A percentile compares a stretch with the other conserved stretches of the same genome.
Evolutionary conservation across 352 stramenopile species (phyloP).

Genomic region (Phytophthora capsici): DNA sequence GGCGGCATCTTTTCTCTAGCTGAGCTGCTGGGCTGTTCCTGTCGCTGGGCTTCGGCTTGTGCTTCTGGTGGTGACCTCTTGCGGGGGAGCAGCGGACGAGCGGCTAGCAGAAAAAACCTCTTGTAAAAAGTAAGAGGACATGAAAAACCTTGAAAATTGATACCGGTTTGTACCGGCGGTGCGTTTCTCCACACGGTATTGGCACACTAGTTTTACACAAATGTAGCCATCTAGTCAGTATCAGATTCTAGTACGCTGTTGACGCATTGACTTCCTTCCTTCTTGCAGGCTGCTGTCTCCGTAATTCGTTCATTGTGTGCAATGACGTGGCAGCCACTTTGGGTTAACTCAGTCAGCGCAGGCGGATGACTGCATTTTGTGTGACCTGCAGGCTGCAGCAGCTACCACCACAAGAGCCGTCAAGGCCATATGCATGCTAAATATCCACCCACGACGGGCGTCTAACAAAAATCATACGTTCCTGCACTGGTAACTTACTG

Average conservation of each 20-base stretch:
- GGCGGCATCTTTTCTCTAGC: constrained; percentile 46
- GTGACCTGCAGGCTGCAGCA: background rate
- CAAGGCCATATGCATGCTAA: background rate
- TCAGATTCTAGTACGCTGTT: background rate
- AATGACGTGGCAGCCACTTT: constrained; percentile 12
- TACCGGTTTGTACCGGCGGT: constrained; percentile 1
- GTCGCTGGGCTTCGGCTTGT: constrained; percentile 19
- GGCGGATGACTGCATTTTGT: background rate
- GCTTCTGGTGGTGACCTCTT: constrained; percentile 32
- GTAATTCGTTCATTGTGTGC: constrained; percentile 6
- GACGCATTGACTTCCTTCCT: constrained; percentile 6
- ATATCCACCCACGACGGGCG: constrained; percentile 3
- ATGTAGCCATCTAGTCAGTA: constrained; percentile 4
- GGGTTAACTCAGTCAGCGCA: constrained; percentile 20
- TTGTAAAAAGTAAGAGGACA: constrained; percentile 3
- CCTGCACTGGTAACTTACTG: background rate
- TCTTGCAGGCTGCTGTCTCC: background rate
- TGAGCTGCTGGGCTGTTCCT: constrained; percentile 21
- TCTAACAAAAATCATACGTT: constrained; percentile 1
- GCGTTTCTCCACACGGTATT: constrained; percentile 6
- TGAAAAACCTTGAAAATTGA: constrained; percentile 22
- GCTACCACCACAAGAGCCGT: background rate
- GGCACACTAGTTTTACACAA: background rate
- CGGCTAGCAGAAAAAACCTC: constrained; percentile 46
- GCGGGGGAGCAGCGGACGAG: constrained; percentile 15